These are phyloP conservation scores for Saccharomycopsis olivae DNA, from an alignment of 805 yeast species.

Conservation along the genomic window DNA sequence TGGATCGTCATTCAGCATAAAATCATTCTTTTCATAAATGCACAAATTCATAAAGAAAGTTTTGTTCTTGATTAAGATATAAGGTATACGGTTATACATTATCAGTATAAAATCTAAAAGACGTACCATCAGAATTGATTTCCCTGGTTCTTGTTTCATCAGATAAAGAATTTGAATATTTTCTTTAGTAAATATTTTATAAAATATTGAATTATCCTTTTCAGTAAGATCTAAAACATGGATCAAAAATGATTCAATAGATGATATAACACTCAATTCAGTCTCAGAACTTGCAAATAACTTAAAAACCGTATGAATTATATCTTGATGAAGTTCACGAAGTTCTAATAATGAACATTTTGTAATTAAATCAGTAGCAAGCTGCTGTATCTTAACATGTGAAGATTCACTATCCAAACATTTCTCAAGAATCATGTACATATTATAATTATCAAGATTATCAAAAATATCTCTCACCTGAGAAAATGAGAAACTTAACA, in stretches of 20 bases:
- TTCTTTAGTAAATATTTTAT: neutral
- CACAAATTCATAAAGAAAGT: constrained; percentile 4
- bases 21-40: neutral
- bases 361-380: no score
- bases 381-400: no score
- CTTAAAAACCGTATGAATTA: no score
- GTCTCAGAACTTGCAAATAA: constrained; percentile 1
- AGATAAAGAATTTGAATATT: neutral
- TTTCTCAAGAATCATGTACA: no score
- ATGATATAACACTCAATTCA: constrained; percentile 1
- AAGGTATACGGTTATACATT: neutral
- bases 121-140: neutral
- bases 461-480: no score
- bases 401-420: no score
- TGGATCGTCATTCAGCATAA: constrained; percentile 3
- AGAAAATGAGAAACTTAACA: no score
- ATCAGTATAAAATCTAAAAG: constrained; percentile 2
- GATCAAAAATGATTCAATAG: constrained; percentile 7
- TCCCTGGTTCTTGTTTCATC: neutral
- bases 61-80: neutral
- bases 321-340: no score
- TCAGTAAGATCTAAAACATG: constrained; percentile 3
- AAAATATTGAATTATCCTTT: neutral
- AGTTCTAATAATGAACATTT: no score
- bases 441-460: no score